Evolutionary conservation across 345 rosid genomes (phyloP).

Genomic region (Rhodomyrtus tomentosa): DNA sequence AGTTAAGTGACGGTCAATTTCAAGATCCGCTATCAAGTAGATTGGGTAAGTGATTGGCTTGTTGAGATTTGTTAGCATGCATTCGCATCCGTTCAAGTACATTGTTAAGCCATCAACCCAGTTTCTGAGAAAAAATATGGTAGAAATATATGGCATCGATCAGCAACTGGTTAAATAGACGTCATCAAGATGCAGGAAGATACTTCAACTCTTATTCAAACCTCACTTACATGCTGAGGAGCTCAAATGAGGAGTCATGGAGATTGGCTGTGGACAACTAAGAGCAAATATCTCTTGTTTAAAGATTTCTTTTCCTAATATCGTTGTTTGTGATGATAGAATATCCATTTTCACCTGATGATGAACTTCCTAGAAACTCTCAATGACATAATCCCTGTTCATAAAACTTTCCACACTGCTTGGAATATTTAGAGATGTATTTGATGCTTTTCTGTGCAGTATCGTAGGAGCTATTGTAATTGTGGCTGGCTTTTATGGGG

Average conservation of each 20-base stretch:
- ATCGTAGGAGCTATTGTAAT: constrained; percentile 23
- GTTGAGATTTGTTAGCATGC: background rate
- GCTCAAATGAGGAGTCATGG: background rate
- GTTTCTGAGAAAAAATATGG: background rate
- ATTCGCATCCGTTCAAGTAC: background rate
- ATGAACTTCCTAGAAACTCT: background rate
- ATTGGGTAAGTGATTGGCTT: background rate
- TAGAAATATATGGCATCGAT: background rate
- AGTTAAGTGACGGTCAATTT: background rate
- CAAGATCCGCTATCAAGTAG: background rate
- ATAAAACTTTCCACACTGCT: background rate
- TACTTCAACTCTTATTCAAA: background rate
- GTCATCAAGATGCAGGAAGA: background rate
- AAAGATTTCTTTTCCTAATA: background rate
- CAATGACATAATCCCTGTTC: background rate
- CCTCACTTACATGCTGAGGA: background rate
- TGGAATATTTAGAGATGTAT: background rate
- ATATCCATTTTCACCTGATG: background rate
- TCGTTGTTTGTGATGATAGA: background rate
- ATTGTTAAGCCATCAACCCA: background rate
- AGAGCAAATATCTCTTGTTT: background rate
- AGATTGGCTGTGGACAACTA: background rate
- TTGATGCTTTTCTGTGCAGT: background rate
- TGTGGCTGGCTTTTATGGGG: constrained; percentile 45
- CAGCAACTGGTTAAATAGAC: background rate